These are phyloP conservation scores for Mariannaea elegans DNA, from an alignment of 2,329 filamentous ascomycete species.

Conservation along the genomic window DNA sequence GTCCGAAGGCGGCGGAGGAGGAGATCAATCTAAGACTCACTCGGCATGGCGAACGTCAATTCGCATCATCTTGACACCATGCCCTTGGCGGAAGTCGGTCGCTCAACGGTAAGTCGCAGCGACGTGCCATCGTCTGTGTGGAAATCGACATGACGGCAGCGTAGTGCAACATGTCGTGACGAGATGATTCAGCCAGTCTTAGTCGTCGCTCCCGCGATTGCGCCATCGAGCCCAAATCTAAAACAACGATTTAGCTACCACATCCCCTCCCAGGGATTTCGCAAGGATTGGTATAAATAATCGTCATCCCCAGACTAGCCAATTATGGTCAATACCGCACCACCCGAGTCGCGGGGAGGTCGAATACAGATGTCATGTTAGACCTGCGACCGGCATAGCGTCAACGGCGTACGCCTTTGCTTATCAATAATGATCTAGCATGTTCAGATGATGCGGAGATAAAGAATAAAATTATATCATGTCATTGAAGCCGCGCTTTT, in stretches of 20 bases:
- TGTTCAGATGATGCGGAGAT: too few species aligned
- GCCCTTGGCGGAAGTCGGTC: conserved; percentile 4
- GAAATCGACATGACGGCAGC: conserved; percentile 19
- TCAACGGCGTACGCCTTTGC: background rate
- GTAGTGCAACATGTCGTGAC: conserved; percentile 21
- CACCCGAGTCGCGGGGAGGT: background rate
- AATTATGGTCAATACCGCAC: background rate
- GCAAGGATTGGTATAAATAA: background rate
- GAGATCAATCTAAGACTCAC: background rate
- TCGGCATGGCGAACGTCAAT: conserved; percentile 10
- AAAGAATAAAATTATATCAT: too few species aligned
- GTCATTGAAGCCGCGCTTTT: too few species aligned
- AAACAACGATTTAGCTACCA: conserved; percentile 1
- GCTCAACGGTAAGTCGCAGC: background rate
- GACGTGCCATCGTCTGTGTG: conserved; percentile 1
- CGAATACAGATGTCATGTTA: background rate
- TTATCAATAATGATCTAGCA: background rate
- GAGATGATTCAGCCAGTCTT: conserved; percentile 5
- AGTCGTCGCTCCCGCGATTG: conserved; percentile 9
- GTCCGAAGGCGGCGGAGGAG: background rate
- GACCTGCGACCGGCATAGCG: background rate
- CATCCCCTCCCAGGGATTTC: background rate
- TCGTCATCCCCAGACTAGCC: background rate
- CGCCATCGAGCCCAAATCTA: conserved; percentile 25
- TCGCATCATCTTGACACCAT: conserved; percentile 13